Conservation (phyloP, 139 green algal species). For the Picochlorum sp. region DNA sequence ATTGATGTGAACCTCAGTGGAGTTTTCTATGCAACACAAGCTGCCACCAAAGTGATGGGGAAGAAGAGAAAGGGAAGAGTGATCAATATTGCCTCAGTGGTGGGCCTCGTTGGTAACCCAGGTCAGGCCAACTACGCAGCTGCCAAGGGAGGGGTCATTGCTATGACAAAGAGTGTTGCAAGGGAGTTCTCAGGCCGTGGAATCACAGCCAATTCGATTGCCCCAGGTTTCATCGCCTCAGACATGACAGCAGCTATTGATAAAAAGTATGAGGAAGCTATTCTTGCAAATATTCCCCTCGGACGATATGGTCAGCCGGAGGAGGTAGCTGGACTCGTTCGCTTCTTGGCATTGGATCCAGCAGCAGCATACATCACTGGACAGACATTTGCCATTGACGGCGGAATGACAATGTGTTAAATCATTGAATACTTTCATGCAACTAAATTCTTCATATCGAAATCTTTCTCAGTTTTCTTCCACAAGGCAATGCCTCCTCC, state of each 20-base stretch:
- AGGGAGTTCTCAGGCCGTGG: slow-evolving; percentile 62
- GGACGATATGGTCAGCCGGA: slow-evolving; percentile 75
- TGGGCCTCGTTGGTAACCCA: slow-evolving; percentile 88
- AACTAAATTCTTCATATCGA: slow-evolving; percentile 22
- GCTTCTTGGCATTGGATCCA: slow-evolving; percentile 85
- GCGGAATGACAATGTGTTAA: slow-evolving; percentile 86
- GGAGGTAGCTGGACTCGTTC: slow-evolving; percentile 80
- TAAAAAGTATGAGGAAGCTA: slow-evolving; percentile 81
- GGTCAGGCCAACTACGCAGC: slow-evolving; percentile 87
- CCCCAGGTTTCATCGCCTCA: slow-evolving; percentile 82
- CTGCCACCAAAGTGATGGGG: slow-evolving; percentile 84
- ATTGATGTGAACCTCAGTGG: slow-evolving; percentile 94
- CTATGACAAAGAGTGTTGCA: slow-evolving; percentile 76
- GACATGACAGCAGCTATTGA: slow-evolving; percentile 79
- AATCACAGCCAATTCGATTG: slow-evolving; percentile 80
- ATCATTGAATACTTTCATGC: slow-evolving; percentile 13
- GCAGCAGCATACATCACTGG: slow-evolving; percentile 93
- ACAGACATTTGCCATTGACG: slow-evolving; percentile 79
- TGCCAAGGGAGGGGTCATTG: slow-evolving; percentile 81
- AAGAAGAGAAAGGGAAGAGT: slow-evolving; percentile 86
- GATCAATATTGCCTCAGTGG: slow-evolving; percentile 96
- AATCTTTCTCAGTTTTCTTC: slow-evolving; percentile 20
- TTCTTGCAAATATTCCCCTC: slow-evolving; percentile 75
- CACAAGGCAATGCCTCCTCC: slow-evolving; percentile 44
- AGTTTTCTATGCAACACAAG: slow-evolving; percentile 88